Base-by-base conservation (phyloP, 2,329 filamentous ascomycete genomes). In the Didymella pinodella region DNA sequence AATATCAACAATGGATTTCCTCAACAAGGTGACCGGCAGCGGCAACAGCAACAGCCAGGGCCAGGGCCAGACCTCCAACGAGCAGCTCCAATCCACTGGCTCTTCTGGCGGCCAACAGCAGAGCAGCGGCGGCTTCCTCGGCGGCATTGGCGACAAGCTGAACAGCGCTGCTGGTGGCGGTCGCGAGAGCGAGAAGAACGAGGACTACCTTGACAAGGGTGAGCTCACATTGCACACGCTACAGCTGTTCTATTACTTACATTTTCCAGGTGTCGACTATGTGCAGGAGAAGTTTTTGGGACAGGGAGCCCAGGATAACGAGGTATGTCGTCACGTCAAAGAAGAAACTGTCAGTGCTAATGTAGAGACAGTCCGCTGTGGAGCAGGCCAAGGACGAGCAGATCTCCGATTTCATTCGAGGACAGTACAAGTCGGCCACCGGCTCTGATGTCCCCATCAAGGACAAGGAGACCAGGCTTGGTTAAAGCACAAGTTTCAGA, bases 371-470 rank as follows among this genome's bases (percentile, higher is more conserved):
- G 75, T 79, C 75, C 49, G 91, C 91, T 5, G 73, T 87, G 20
- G 92, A 96, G 79, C 91, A 96, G 79, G 90, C 89, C 68, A 93
- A 94, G 81, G 92, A 95, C 75, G 89, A 92, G 77, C 82, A 90
- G 75, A 91, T 93, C 67, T 87, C 86, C 28, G 89, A 92, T 75
- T 88, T 85, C 75, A 86, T 94, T 67, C 86, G 91, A 36, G 78
- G 77, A 41, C 81, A 90, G 77, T 93, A 92, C 84, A 92, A 92
- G 83, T 79, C 68, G 46, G 73, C 79, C 0, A 90, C 88, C 0
- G 91, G 91, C 58, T 86, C 79, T 6, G 90, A 93, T 7, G 75
- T 93, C 52, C 87, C 88, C 28, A 79, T 92, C 75, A 80, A 85
- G 72, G 90, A 93, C 76, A 92, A 92, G 82, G 81, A 87, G 45